Base-by-base conservation (phyloP, 345 rosid genomes). In the Aquilaria yunnanensis region DNA sequence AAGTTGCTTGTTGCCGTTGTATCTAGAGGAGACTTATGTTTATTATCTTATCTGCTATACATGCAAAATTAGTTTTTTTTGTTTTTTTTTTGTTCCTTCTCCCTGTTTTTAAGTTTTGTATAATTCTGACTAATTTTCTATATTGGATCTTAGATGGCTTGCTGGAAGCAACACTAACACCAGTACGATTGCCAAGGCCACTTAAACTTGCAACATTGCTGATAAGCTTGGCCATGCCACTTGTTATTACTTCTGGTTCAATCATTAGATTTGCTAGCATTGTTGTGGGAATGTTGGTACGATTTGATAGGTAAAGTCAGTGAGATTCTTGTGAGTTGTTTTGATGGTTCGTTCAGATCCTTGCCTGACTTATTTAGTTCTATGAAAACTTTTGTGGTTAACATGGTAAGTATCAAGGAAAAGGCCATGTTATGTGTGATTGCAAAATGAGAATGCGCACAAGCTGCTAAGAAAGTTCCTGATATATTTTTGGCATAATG, bases 121-220 rank as follows among this genome's bases (percentile, higher is more conserved):
- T 37, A 11, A 63, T 37, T 53, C 11, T 11, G 51, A 59, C 54
- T 64, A 56, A 56, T 52, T 48, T 72, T 67, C 54, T 66, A 7
- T 69, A 8, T 63, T 62, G 41, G 31, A 46, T 53, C 51, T 63
- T 33, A 94, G 99, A 94, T 81, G 99, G 97, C 66, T 78, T 85
- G 75, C 81, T 94, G 37, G 99, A 94, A 80, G 96, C 99, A 50
- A 90, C 97, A 77, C 73, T 94, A 69, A 67, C 97, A 57, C 99
- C 95, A 43, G 70, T 75, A 32, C 86, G 97, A 61, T 68, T 80
- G 46, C 97, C 99, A 14, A 90, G 75, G 81, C 97, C 96, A 12
- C 96, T 94, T 63, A 94, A 90, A 83, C 90, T 86, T 67, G 96
- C 89, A 53, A 94, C 99, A 29, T 84, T 94, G 50, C 65, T 84